phyloP scores from a whole-genome alignment of 148 eudicot genomes.

The Nyssa sinensis region DNA sequence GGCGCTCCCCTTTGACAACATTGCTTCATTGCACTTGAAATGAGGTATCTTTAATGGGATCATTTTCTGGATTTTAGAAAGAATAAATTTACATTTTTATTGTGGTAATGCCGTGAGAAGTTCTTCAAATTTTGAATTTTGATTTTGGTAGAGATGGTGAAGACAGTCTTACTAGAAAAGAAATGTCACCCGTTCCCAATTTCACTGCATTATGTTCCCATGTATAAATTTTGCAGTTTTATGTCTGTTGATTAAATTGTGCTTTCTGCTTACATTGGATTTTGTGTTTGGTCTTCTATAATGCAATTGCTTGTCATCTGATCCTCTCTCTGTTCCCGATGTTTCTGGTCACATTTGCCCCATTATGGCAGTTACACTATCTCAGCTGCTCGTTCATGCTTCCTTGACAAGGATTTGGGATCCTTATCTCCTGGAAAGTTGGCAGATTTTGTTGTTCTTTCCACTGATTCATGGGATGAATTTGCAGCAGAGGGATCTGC shows the following conservation, averaged over 20 bases:
- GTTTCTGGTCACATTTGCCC: background rate
- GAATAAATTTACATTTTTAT: background rate
- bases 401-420: constrained; percentile 76
- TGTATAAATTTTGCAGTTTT: background rate
- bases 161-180: background rate
- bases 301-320: background rate
- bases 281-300: background rate
- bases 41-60: background rate
- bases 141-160: background rate
- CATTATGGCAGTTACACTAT: constrained; percentile 73
- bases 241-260: background rate
- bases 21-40: background rate
- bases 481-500: constrained; percentile 53
- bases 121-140: background rate
- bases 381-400: constrained; percentile 80
- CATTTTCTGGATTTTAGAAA: background rate
- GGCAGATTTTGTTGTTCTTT: constrained; percentile 87
- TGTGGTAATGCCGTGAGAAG: background rate
- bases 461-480: constrained; percentile 65
- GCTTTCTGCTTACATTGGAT: background rate
- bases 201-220: background rate
- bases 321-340: background rate
- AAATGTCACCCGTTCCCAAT: background rate
- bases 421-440: constrained; percentile 81
- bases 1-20: too few relatives aligned